phyloP scores from a whole-genome alignment of 1,139 yeast species.

The Williopsis jadinii region DNA sequence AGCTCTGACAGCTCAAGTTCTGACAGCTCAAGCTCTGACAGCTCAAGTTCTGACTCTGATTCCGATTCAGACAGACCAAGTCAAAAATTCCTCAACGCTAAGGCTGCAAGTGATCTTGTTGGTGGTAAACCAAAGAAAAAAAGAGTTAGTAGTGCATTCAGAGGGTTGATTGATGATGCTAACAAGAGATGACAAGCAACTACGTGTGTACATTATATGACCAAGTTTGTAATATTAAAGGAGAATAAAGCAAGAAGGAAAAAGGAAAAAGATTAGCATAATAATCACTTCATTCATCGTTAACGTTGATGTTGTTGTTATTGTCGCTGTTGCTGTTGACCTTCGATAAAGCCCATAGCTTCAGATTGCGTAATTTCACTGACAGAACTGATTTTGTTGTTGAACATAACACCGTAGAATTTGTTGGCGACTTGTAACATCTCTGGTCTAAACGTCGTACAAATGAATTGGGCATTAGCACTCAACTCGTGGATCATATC shows the following conservation, averaged over 20 bases:
- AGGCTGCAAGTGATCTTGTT: conserved; percentile 32
- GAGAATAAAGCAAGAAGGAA: no score
- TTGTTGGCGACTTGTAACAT: conserved; percentile 83
- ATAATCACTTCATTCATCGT: no score
- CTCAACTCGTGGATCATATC: conserved; percentile 62
- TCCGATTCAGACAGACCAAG: conserved; percentile 7
- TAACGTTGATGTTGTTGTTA: no score
- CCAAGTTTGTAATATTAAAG: no score
- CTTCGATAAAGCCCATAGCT: conserved; percentile 78
- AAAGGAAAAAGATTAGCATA: no score
- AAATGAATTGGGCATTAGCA: conserved; percentile 73
- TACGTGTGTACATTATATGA: no score
- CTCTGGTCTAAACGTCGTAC: conserved; percentile 94
- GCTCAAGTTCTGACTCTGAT: conserved; percentile 14
- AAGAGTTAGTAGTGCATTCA: conserved; percentile 42
- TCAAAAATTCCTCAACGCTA: conserved; percentile 32
- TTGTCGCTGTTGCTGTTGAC: conserved; percentile 30
- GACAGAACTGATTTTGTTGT: conserved; percentile 76
- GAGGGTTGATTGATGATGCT: conserved; percentile 43
- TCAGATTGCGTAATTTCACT: conserved; percentile 63
- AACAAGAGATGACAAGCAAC: conserved; percentile 2
- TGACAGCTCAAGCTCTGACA: conserved; percentile 12
- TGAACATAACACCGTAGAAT: conserved; percentile 82
- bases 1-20: conserved; percentile 3
- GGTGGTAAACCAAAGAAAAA: conserved; percentile 25